Conservation (phyloP, 768 basidiomycete species). For the Lyophyllum shimeji region DNA sequence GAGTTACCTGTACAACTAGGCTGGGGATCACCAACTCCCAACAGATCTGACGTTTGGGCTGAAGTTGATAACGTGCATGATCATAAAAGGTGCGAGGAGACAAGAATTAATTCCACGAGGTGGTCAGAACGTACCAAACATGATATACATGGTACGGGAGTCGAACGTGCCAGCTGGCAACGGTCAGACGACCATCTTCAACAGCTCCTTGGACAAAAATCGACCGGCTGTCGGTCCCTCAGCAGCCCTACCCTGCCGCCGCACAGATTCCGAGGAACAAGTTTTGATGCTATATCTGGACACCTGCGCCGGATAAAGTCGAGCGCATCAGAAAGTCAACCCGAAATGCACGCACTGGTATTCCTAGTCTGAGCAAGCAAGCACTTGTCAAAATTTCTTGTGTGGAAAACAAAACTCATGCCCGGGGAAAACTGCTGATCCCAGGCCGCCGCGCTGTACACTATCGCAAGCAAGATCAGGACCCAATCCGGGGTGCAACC, state of each 20-base stretch:
- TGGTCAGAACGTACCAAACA: too few relatives aligned
- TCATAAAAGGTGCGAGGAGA: neutral
- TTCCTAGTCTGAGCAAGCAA: neutral
- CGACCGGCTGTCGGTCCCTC: neutral
- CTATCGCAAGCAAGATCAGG: too few relatives aligned
- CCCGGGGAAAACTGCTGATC: neutral
- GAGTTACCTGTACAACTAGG: too few relatives aligned
- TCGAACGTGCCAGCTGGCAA: neutral
- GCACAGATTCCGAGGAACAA: constrained; percentile 8
- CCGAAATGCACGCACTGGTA: constrained; percentile 2
- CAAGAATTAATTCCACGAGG: neutral
- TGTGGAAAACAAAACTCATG: neutral
- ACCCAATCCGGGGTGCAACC: too few relatives aligned
- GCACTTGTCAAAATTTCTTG: constrained; percentile 1
- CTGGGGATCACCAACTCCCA: too few relatives aligned
- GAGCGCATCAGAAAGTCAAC: constrained; percentile 6
- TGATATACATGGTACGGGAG: neutral
- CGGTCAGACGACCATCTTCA: neutral
- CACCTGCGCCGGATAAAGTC: neutral
- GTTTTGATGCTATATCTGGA: constrained; percentile 1
- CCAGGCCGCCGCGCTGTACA: neutral
- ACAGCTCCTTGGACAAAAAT: constrained; percentile 1
- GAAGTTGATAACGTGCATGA: neutral
- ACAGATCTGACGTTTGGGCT: too few relatives aligned
- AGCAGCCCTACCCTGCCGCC: constrained; percentile 2